phyloP scores from a whole-genome alignment of 2,329 filamentous ascomycete genomes.

The Apiospora pterosperma region DNA sequence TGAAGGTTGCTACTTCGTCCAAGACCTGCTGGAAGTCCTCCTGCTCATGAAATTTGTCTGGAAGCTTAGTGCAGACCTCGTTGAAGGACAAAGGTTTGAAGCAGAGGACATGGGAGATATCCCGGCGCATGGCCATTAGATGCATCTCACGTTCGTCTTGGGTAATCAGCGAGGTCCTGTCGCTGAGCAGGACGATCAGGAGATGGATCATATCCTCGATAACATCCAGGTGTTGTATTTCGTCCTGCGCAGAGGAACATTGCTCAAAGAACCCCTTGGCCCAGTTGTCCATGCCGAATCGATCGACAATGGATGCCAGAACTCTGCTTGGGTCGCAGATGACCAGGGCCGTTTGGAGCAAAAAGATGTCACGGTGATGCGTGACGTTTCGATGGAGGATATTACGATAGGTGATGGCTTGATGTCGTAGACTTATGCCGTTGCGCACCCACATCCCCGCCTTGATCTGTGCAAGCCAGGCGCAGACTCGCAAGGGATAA shows the following conservation, averaged over 20 bases:
- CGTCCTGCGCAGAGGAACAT: constrained; percentile 74
- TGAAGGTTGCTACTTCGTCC: constrained; percentile 84
- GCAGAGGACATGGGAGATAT: constrained; percentile 90
- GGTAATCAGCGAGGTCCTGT: constrained; percentile 76
- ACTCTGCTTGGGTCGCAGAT: constrained; percentile 80
- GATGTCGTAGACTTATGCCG: constrained; percentile 90
- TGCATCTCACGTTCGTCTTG: constrained; percentile 65
- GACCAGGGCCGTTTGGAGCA: constrained; percentile 87
- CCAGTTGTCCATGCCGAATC: constrained; percentile 87
- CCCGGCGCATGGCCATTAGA: constrained; percentile 72
- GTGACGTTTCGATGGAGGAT: constrained; percentile 87
- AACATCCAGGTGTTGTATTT: constrained; percentile 83
- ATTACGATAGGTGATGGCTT: constrained; percentile 89
- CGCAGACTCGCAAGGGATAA: constrained; percentile 87
- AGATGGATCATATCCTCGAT: constrained; percentile 95
- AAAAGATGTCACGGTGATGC: constrained; percentile 91
- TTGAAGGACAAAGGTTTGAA: constrained; percentile 96
- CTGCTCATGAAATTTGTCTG: constrained; percentile 84
- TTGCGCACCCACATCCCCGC: constrained; percentile 98
- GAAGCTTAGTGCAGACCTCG: constrained; percentile 80
- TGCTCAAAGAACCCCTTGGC: constrained; percentile 76
- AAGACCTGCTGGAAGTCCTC: constrained; percentile 84
- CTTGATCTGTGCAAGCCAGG: constrained; percentile 97
- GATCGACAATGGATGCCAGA: constrained; percentile 84
- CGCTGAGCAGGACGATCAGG: constrained; percentile 84